phyloP scores from a whole-genome alignment of 106 monocot species.

The Alisma plantagoaquatica region DNA sequence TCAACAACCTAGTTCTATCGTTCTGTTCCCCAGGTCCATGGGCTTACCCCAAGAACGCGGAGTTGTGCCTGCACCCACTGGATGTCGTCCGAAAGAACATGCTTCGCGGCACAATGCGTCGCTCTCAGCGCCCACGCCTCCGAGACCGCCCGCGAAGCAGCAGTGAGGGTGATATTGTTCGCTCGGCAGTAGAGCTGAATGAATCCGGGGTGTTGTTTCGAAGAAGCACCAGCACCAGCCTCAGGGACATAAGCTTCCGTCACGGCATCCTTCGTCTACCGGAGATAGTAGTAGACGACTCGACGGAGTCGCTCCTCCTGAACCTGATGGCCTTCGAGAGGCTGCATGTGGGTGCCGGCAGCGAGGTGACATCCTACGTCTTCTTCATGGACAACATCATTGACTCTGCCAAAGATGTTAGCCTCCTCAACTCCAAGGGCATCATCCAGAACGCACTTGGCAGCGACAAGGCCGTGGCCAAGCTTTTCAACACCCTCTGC shows the following conservation, averaged over 20 bases:
- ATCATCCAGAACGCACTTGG: slow-evolving; percentile 76
- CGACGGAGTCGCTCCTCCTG: slow-evolving; percentile 8
- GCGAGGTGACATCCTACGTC: slow-evolving; percentile 74
- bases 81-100: slow-evolving; percentile 61
- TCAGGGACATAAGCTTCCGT: slow-evolving; percentile 10
- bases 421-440: slow-evolving; percentile 40
- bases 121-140: too few relatives aligned
- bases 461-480: slow-evolving; percentile 85
- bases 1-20: slow-evolving; percentile 50
- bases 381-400: slow-evolving; percentile 98
- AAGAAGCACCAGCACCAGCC: background rate
- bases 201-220: slow-evolving; percentile 8
- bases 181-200: slow-evolving; percentile 8
- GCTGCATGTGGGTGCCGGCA: slow-evolving; percentile 62
- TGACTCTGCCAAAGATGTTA: slow-evolving; percentile 72
- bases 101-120: too few relatives aligned
- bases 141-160: too few relatives aligned
- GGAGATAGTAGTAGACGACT: slow-evolving; percentile 10
- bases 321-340: slow-evolving; percentile 81
- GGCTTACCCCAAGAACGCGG: too few relatives aligned
- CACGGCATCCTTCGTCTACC: slow-evolving; percentile 9
- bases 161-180: slow-evolving; percentile 2
- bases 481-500: slow-evolving; percentile 65
- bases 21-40: slow-evolving; percentile 38
- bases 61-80: slow-evolving; percentile 50